Evolutionary conservation across 352 stramenopile genomes (phyloP), one percentile per base, ranked within the genome.

Genomic region (Globisporangium nodosum): DNA sequence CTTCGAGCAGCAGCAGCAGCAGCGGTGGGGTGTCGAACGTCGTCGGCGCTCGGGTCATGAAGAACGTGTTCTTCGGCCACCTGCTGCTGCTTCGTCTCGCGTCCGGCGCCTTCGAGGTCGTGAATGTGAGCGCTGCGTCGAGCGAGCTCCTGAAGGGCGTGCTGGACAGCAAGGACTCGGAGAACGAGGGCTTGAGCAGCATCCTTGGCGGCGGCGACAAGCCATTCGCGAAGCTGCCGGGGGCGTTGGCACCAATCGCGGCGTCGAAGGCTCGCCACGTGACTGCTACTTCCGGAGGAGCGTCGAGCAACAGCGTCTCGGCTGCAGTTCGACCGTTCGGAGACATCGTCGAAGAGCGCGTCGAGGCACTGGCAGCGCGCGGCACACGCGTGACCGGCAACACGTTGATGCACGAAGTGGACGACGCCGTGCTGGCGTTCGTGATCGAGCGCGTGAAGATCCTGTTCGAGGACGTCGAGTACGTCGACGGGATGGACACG

Each of bases 51-150:
- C 75, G 77, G 21, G 71, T 89, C 24, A 60, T 88, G 43, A 91
- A 89, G 68, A 91, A 84, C 58, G 78, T 91, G 15, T 73, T 85
- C 64, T 81, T 88, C 50, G 84, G 84, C 1, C 81, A 94, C 42
- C 56, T 94, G 48, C 52, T 94, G 63, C 58, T 92, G 8, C 69
- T 90, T n/a, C 78, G 81, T 18, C 69, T 92, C 30, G 78, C 79
- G 40, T 88, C 74, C 1, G 84, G 81, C 13, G 76, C 65, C 45
- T 90, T 91, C 64, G 84, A 92, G 55, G 68, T 94, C 39, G 74
- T 94, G 21, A 92, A 92, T 55, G 72, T 94, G 39, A 90, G 81
- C 37, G 80, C 79, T 15, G 74, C 81, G 4, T 88, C 81, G 2
- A 87, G 75, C 16, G 79, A 91, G 49, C 52, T 91, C 39, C 68